These are phyloP conservation scores for Nothophoma quercina DNA, from an alignment of 2,329 filamentous ascomycete genomes.

Conservation along the genomic window DNA sequence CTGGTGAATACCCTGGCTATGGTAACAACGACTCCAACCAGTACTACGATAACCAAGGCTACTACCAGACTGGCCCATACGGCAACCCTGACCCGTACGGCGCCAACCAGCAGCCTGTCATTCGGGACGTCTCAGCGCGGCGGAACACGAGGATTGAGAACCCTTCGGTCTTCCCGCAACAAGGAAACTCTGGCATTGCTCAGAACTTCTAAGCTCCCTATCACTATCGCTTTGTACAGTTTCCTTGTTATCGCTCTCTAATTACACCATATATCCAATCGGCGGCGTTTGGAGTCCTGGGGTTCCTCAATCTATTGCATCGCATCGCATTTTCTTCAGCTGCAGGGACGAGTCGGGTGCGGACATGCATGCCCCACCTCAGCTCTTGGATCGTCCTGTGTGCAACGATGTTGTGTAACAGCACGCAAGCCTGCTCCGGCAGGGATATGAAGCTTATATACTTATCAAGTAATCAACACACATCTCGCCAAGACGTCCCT, in stretches of 20 bases:
- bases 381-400: conserved; percentile 10
- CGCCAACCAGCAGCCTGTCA: conserved; percentile 74
- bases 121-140: conserved; percentile 89
- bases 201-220: conserved; percentile 80
- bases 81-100: conserved; percentile 62
- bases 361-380: conserved; percentile 21
- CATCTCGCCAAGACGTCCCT: background rate
- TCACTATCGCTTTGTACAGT: conserved; percentile 12
- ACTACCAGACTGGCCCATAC: conserved; percentile 65
- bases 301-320: conserved; percentile 9
- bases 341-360: conserved; percentile 17
- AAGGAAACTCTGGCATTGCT: conserved; percentile 89
- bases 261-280: conserved; percentile 20
- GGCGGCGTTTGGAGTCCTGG: conserved; percentile 18
- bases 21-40: conserved; percentile 56
- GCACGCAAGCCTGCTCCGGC: conserved; percentile 3
- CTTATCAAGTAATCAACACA: conserved; percentile 2
- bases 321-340: conserved; percentile 15
- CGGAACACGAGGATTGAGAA: conserved; percentile 96
- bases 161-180: conserved; percentile 85
- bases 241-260: conserved; percentile 6
- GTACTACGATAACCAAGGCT: conserved; percentile 64
- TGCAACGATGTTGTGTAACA: conserved; percentile 15
- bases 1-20: conserved; percentile 61
- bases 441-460: conserved; percentile 4